A percentile compares a stretch with the other conserved stretches of the same genome.
phyloP scores from a whole-genome alignment of 2,329 filamentous ascomycete species.

The Paecilomyces fulvus region DNA sequence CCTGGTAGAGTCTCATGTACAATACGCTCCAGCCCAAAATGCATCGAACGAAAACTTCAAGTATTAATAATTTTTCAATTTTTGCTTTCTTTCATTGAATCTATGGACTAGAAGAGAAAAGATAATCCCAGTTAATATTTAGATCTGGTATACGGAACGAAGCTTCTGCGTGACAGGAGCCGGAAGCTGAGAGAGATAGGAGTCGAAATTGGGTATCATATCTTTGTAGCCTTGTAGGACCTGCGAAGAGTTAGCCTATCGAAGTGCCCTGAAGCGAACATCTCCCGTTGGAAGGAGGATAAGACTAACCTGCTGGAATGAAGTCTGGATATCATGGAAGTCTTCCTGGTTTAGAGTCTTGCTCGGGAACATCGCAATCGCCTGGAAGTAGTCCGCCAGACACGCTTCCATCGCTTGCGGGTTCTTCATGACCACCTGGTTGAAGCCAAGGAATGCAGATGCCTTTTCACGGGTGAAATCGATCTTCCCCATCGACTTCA shows the following conservation, averaged over 20 bases:
- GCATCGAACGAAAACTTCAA: neutral
- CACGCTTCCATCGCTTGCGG: constrained; percentile 86
- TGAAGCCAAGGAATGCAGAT: constrained; percentile 86
- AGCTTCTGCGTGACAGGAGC: constrained; percentile 33
- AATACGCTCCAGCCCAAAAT: neutral
- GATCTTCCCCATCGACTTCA: constrained; percentile 73
- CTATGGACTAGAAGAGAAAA: neutral
- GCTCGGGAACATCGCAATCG: constrained; percentile 63
- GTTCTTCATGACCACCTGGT: constrained; percentile 72
- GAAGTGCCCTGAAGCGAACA: neutral
- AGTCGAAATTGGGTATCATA: constrained; percentile 40
- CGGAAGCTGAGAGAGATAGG: constrained; percentile 36
- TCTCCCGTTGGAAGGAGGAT: neutral
- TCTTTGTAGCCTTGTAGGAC: constrained; percentile 40
- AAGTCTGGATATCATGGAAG: constrained; percentile 52
- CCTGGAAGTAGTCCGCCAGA: constrained; percentile 69
- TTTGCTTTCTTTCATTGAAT: neutral
- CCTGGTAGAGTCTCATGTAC: neutral
- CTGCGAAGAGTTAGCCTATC: constrained; percentile 14
- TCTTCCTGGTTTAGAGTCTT: constrained; percentile 57
- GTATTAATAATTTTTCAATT: neutral
- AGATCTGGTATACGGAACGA: constrained; percentile 35
- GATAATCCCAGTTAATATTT: constrained; percentile 11
- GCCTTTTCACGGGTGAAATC: constrained; percentile 89
- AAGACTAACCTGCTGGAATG: constrained; percentile 66